A percentile compares a stretch with the other conserved stretches of the same genome.
Conservation (phyloP, 768 basidiomycete genomes). For the Phaffia tasmanica region DNA sequence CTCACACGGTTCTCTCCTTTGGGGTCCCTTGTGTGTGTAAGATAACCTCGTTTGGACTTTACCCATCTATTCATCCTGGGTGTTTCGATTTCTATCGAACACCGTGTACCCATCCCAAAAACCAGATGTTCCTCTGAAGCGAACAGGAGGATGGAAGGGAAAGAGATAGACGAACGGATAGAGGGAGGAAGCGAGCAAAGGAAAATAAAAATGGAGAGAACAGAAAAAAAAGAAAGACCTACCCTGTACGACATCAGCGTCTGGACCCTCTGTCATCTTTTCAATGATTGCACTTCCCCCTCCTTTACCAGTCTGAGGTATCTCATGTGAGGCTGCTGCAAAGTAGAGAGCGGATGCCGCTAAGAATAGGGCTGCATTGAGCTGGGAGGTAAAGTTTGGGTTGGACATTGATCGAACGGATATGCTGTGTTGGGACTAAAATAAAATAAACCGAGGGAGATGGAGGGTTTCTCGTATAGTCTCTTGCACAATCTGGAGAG, state of each 20-base stretch:
- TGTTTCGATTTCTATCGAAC: too few species aligned
- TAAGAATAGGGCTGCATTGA: slow-evolving; percentile 17
- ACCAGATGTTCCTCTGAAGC: too few species aligned
- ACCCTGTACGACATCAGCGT: neutral
- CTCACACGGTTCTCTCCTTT: neutral
- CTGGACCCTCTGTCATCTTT: too few species aligned
- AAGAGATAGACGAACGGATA: neutral
- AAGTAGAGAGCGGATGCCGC: slow-evolving; percentile 11
- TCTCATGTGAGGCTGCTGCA: slow-evolving; percentile 2
- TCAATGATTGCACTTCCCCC: slow-evolving; percentile 13
- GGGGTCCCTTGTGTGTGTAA: too few species aligned
- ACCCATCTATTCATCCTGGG: too few species aligned
- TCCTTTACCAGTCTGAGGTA: neutral
- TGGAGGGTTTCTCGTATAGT: too few species aligned
- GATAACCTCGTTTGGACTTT: too few species aligned
- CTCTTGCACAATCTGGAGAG: neutral
- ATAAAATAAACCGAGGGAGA: neutral
- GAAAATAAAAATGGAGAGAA: too few species aligned
- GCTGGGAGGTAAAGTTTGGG: neutral
- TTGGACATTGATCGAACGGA: neutral
- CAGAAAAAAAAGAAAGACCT: too few species aligned
- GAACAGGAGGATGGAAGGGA: neutral
- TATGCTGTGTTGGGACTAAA: neutral
- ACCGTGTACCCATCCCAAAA: too few species aligned
- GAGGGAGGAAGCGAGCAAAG: neutral